Conservation (phyloP, 1,284 basidiomycete genomes). For the Trichosporon faecale region DNA sequence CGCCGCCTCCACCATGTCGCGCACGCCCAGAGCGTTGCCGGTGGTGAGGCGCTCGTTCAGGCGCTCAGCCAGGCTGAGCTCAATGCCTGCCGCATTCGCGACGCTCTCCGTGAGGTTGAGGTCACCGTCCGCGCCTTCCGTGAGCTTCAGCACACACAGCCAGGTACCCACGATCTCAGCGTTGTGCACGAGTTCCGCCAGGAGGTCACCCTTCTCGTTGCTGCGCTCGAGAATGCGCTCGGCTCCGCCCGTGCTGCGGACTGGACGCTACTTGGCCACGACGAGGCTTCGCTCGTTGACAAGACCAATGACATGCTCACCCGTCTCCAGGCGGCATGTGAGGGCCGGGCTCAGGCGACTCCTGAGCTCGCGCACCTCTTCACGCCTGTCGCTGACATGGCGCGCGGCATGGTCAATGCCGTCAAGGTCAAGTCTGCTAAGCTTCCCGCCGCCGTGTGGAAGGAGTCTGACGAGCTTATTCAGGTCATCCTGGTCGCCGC, state of each 20-base stretch:
- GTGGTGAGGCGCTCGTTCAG: constrained; percentile 24
- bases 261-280: constrained; percentile 33
- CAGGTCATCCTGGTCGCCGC: constrained; percentile 63
- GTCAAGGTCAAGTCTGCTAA: constrained; percentile 2
- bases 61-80: constrained; percentile 27
- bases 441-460: constrained; percentile 30
- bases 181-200: constrained; percentile 33
- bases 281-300: constrained; percentile 26
- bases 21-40: constrained; percentile 23
- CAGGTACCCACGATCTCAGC: constrained; percentile 27
- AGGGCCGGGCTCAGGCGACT: constrained; percentile 27
- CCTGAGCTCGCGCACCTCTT: constrained; percentile 58
- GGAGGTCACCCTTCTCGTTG: constrained; percentile 27
- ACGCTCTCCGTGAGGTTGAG: constrained; percentile 36
- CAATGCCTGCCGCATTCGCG: constrained; percentile 27
- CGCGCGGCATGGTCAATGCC: constrained; percentile 34
- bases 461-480: constrained; percentile 56
- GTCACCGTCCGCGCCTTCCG: constrained; percentile 38
- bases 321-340: constrained; percentile 9
- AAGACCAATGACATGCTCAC: constrained; percentile 16
- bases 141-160: constrained; percentile 35
- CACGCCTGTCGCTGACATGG: constrained; percentile 57
- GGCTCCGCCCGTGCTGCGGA: constrained; percentile 22
- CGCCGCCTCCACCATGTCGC: constrained; percentile 30
- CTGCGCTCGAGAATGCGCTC: constrained; percentile 29